Base-by-base conservation (phyloP, 169 alveolate genomes). In the Theileria annulata region DNA sequence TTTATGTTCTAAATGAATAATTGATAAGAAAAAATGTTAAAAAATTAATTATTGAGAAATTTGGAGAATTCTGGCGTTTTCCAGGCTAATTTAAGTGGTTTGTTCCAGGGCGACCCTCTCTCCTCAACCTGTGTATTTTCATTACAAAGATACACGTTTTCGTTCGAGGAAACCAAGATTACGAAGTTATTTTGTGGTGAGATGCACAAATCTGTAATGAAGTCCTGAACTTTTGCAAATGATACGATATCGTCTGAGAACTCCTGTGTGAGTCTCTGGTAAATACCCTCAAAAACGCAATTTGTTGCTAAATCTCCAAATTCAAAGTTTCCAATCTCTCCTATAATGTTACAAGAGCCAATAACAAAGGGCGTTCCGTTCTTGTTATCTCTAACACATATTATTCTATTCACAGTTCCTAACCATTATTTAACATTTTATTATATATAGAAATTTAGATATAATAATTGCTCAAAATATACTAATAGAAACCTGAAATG, bases 231-330 rank as follows among this genome's bases (percentile, higher is more conserved):
- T 35, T 75, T 76, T 13, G 80, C 82, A 17, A 80, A 59, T 27
- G 70, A 12, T 15, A 8, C 62, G 58, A 49, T 31, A 10, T 58
- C n/a, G 54, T 80, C 85, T 30, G 77, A 80, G 15, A 37, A 68
- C 31, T 80, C 88, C 60, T 33, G 88, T 19, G 72, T 30, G 17
- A 80, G 63, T 35, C n/a, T 80, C 54, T 80, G 88, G 60, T 51
- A 30, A n/a, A 80, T 2, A 0, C 66, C 48, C 37, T 80, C 88
- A 17, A 77, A 54, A 21, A 72, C 70, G 28, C 56, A 66, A 27
- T 66, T 58, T 23, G 88, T 54, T 2, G 88, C 63, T n/a, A 68
- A 71, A 31, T 58, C 75, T 27, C 66, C 63, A 17, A 42, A 27
- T 15, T 42, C 66, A 19, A 42, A 70, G 68, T 37, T 23, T 1